Base-by-base conservation (phyloP, 164 flowering plant genomes). In the Vitis rotundifolia region DNA sequence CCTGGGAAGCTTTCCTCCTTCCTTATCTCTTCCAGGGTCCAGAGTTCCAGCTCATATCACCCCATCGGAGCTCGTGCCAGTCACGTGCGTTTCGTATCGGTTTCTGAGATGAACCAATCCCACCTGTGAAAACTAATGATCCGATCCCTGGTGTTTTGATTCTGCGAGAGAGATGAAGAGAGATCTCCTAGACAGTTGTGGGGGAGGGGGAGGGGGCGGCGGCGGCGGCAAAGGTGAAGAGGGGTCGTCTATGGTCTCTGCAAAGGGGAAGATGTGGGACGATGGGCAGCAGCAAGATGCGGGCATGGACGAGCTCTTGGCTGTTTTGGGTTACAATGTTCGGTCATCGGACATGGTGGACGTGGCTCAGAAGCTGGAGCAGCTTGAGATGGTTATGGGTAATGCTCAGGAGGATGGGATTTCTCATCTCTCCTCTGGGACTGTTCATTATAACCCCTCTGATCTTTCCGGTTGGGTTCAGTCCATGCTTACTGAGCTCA, bases 381-480 rank as follows among this genome's bases (percentile, higher is more conserved):
- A 87, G 82, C 77, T 94, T 4, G 97, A 92, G 71, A 81, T 81
- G 86, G 92, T 73, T 3, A 79, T 94, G 82, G 87, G 82, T 0
- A 66, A 67, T 12, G 81, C 81, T 63, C 81, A 79, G 10, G 88
- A 84, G 51, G 91, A 89, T 53, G 88, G 81, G 2, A 50, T 86
- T 16, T 77, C 90, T 5, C 87, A 86, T 15, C 80, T 92, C 1
- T 68, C 84, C 3, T 77, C 85, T 11, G 97, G 91, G 3, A 83
- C 92, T 12, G 86, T 88, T 53, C 97, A 92, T 67, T 91, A 86
- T 75, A 91, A 91, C 63, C 98, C 98, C 8, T 82, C 95, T 14
- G 91, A 93, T 78, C 83, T 93, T 11, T 79, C 87, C 6, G 75
- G 77, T 8, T 91, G 93, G 97, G 86, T 91, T 12, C 85, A 90